phyloP scores from a whole-genome alignment of 768 basidiomycete genomes.

The Xerocomus potaroensis region DNA sequence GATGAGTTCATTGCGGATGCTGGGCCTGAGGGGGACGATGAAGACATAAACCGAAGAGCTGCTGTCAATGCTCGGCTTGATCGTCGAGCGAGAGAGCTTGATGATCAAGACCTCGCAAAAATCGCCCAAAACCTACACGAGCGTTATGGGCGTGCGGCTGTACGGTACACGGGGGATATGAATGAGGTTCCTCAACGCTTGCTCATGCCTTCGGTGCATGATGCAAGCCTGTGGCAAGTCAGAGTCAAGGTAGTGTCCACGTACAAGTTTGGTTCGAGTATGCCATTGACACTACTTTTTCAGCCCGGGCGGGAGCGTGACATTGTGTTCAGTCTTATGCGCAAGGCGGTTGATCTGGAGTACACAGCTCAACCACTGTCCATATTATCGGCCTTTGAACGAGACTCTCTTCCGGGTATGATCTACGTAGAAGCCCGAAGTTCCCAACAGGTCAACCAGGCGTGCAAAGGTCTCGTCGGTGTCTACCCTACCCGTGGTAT shows the following conservation, averaged over 20 bases:
- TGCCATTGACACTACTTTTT: conserved; percentile 1
- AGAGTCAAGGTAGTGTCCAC: conserved; percentile 70
- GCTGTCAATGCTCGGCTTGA: conserved; percentile 67
- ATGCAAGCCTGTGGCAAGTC: conserved; percentile 94
- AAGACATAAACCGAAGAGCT: conserved; percentile 44
- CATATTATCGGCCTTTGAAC: conserved; percentile 93
- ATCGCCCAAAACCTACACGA: conserved; percentile 80
- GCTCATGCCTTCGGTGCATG: conserved; percentile 95
- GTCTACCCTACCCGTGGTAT: conserved; percentile 83
- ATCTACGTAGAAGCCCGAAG: conserved; percentile 95
- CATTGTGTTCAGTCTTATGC: conserved; percentile 90
- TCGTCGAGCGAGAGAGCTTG: conserved; percentile 64
- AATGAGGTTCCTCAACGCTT: conserved; percentile 90
- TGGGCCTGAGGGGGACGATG: conserved; percentile 64
- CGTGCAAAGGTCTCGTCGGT: conserved; percentile 87
- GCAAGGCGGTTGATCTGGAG: conserved; percentile 85
- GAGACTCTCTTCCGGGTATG: conserved; percentile 92
- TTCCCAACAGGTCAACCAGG: conserved; percentile 78
- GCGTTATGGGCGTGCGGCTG: conserved; percentile 66
- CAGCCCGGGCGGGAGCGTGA: conserved; percentile 91
- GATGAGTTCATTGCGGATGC: conserved; percentile 67
- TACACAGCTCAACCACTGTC: conserved; percentile 71
- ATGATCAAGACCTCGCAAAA: conserved; percentile 76
- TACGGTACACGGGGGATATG: conserved; percentile 86
- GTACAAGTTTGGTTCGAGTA: not conserved